A percentile compares a stretch with the other conserved stretches of the same genome.
Evolutionary conservation across 441 rosid species (phyloP).

Genomic region (Breynia disticha): DNA sequence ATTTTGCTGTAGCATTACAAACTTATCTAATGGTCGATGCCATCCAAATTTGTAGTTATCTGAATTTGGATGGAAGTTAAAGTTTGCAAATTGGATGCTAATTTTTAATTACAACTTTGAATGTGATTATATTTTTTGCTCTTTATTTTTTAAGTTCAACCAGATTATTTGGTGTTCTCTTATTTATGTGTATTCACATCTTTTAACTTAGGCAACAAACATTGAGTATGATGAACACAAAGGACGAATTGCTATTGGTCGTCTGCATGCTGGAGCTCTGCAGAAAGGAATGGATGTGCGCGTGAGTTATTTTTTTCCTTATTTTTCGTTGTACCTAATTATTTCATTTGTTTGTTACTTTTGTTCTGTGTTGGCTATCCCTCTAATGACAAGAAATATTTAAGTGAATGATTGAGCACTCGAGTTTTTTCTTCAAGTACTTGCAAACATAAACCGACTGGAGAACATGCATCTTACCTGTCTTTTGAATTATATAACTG

Average conservation of each 20-base stretch:
- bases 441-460: too few species aligned
- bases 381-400: not conserved
- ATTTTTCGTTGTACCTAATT: slow-evolving; percentile 4
- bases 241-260: slow-evolving; percentile 94
- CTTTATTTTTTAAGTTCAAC: too few species aligned
- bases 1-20: not conserved
- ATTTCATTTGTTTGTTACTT: not conserved
- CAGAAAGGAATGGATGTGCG: slow-evolving; percentile 84
- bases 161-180: not conserved
- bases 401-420: not conserved
- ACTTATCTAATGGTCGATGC: not conserved
- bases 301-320: slow-evolving; percentile 34
- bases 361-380: too few species aligned
- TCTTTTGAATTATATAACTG: too few species aligned
- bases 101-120: too few species aligned
- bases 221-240: slow-evolving; percentile 94
- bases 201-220: slow-evolving; percentile 59
- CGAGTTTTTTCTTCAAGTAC: too few species aligned
- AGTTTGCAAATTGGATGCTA: too few species aligned
- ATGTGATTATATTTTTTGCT: too few species aligned
- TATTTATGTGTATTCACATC: slow-evolving; percentile 2
- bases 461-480: too few species aligned
- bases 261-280: slow-evolving; percentile 81
- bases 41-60: too few species aligned
- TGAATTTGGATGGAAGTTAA: too few species aligned